Evolutionary conservation across 345 rosid genomes (phyloP).

Genomic region (Hevea brasiliensis): DNA sequence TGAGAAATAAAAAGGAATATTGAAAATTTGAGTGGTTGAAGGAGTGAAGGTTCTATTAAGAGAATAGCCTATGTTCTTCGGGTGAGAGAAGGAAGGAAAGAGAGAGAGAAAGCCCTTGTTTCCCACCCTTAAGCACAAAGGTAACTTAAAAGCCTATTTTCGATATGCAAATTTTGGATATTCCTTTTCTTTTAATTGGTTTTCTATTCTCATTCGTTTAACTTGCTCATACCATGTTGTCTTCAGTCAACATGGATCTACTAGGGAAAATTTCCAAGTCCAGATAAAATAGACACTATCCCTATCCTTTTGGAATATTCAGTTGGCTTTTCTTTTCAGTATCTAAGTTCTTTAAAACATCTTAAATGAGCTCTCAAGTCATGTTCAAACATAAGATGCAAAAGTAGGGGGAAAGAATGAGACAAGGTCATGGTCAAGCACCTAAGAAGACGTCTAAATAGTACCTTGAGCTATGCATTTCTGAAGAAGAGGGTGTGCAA

Average conservation of each 20-base stretch:
- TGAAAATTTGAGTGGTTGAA: too few species aligned
- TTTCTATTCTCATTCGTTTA: not conserved
- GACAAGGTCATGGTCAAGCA: not conserved
- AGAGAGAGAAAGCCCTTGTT: too few species aligned
- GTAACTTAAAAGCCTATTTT: too few species aligned
- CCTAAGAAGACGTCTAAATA: conserved; percentile 2
- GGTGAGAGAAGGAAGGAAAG: too few species aligned
- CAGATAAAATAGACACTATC: not conserved
- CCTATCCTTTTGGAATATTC: not conserved
- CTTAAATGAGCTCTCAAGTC: not conserved
- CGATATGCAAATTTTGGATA: not conserved
- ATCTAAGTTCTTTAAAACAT: not conserved
- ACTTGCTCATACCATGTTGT: not conserved
- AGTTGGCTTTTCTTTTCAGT: not conserved
- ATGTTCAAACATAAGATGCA: not conserved
- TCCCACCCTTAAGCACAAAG: too few species aligned
- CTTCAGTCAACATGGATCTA: not conserved
- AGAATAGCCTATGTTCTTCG: too few species aligned
- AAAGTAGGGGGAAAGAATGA: not conserved
- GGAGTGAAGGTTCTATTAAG: too few species aligned
- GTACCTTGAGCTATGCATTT: conserved; percentile 43
- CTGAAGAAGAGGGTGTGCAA: conserved; percentile 38
- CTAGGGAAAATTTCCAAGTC: not conserved
- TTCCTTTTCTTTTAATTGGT: not conserved
- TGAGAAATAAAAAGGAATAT: too few species aligned